phyloP scores from a whole-genome alignment of 257 asterid genomes.

The Nyctanthes arbortristis region DNA sequence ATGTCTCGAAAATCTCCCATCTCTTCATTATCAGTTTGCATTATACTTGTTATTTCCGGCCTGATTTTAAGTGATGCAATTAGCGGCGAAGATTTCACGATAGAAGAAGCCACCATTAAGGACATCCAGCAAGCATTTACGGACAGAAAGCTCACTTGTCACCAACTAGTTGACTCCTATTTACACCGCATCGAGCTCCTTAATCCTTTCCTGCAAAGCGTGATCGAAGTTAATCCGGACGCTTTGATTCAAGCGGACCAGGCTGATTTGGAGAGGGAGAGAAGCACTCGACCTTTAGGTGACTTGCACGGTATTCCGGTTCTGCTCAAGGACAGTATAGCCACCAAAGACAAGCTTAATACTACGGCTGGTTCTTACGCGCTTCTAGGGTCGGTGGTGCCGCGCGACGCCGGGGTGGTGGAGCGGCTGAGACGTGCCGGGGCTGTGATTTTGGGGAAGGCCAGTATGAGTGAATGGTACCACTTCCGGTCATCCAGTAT shows the following conservation, averaged over 20 bases:
- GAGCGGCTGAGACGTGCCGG: conserved; percentile 60
- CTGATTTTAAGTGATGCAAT: background rate
- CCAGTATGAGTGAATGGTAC: conserved; percentile 77
- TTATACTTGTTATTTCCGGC: conserved; percentile 25
- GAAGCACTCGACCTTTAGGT: conserved; percentile 16
- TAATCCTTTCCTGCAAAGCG: conserved; percentile 59
- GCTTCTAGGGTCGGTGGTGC: conserved; percentile 49
- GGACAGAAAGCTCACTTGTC: conserved; percentile 36
- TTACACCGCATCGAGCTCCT: conserved; percentile 48
- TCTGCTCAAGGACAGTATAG: conserved; percentile 72
- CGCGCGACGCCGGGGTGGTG: conserved; percentile 71
- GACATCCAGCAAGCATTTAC: conserved; percentile 41
- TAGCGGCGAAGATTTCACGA: conserved; percentile 38
- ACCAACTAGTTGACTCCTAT: conserved; percentile 41
- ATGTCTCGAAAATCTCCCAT: too few species aligned
- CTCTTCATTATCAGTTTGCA: conserved; percentile 8
- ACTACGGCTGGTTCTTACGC: conserved; percentile 73
- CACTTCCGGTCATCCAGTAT: conserved; percentile 39
- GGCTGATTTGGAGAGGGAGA: conserved; percentile 41
- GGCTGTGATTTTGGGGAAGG: conserved; percentile 75
- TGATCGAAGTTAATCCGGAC: conserved; percentile 69
- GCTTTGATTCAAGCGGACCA: conserved; percentile 49
- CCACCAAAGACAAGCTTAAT: conserved; percentile 59
- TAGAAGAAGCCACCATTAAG: conserved; percentile 58
- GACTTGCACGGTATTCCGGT: conserved; percentile 76